Evolutionary conservation across 345 rosid genomes (phyloP), one percentile per base, ranked within the genome.

Genomic region (Eucalyptus lansdowneana): DNA sequence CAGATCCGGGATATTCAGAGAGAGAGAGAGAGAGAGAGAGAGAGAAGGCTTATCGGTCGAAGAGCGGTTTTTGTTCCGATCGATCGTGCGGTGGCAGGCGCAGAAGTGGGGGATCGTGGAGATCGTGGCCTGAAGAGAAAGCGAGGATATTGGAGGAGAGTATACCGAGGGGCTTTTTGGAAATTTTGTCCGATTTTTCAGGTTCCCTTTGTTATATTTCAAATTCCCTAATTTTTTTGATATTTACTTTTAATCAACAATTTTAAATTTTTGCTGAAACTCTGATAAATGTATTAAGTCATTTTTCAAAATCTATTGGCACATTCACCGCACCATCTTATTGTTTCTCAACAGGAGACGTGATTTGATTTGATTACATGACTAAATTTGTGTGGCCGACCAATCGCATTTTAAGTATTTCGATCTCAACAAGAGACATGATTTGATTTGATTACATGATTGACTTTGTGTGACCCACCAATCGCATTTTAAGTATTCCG

Each of bases 391-490:
- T 50, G 54, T 16, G 19, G 19, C 51, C 16, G 3, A 50, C 1
- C 31, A 51, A 51, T 51, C 9, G 0, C 9, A 16, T 16, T 51
- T 51, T 16, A 51, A 16, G 54, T 51, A 51, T 51, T 51, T 51
- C 0, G 0, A 17, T 51, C 51, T 50, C 16, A 50, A 14, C 1
- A 5, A 6, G 1, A 67, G 40, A 65, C 0, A 5, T 1, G 53
- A 16, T n/a, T 16, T 16, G 6, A n/a, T 8, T 6, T 51, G 2
- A 31, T 67, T 37, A 67, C 80, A 8, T 5, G 21, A 14, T 17
- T 29, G 11, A 65, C 0, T 13, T 51, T 51, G 22, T 51, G 54
- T 51, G 4, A 9, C 8, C 0, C 2, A 50, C 1, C 31, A 51
- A 51, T 51, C 9, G 0, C 9, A 16, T 16, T 51, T 51, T 16